Evolutionary conservation across 139 green algal genomes (phyloP), one percentile per base, ranked within the genome.

Genomic region (Auxenochlorella pyrenoidosa): DNA sequence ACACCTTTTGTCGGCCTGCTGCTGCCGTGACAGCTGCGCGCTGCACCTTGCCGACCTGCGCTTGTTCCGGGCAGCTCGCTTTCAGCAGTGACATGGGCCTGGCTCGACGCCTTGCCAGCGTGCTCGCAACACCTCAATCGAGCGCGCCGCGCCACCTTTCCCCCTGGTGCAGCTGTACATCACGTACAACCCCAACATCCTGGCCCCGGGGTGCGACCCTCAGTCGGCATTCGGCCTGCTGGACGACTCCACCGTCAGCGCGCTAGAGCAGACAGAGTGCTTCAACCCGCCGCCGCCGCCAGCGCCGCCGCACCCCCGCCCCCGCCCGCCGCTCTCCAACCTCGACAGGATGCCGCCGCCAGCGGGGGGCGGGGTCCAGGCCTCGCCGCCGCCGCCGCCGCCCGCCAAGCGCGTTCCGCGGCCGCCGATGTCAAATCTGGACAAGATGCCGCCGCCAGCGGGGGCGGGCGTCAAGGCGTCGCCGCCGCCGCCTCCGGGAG

Each of bases 81-180:
- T n/a, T n/a, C n/a, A n/a, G n/a, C n/a, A n/a, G n/a, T n/a, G n/a
- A n/a, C n/a, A n/a, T n/a, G n/a, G n/a, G n/a, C n/a, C n/a, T n/a
- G n/a, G n/a, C n/a, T n/a, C n/a, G n/a, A n/a, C n/a, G n/a, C n/a
- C n/a, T n/a, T n/a, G n/a, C n/a, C n/a, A n/a, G n/a, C n/a, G n/a
- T n/a, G n/a, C n/a, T n/a, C n/a, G n/a, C n/a, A n/a, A n/a, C n/a
- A n/a, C n/a, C n/a, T n/a, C n/a, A n/a, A n/a, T n/a, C n/a, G n/a
- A n/a, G n/a, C n/a, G n/a, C n/a, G n/a, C n/a, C n/a, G n/a, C n/a
- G n/a, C n/a, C n/a, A n/a, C n/a, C n/a, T n/a, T n/a, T n/a, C n/a
- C n/a, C n/a, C n/a, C n/a, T n/a, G n/a, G n/a, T 58, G 40, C 73
- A 79, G 73, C 43, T 51, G 73, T 79, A 79, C 73, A 34, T 79